phyloP scores from a whole-genome alignment of 805 yeast genomes.

The Yamadazyma sp. region DNA sequence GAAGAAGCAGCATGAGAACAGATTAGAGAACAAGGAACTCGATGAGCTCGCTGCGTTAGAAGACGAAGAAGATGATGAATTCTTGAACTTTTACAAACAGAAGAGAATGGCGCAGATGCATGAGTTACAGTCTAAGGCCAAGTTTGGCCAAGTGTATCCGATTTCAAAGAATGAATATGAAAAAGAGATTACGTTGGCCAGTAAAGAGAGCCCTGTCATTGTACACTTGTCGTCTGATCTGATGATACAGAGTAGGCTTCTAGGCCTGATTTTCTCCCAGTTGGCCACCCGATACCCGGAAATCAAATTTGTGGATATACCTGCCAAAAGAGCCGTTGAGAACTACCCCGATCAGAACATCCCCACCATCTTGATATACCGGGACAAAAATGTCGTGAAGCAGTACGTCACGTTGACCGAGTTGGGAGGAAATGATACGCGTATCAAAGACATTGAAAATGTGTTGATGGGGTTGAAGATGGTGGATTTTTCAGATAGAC shows the following conservation, averaged over 20 bases:
- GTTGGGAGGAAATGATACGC: constrained; percentile 82
- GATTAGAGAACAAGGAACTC: constrained; percentile 73
- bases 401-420: constrained; percentile 79
- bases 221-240: constrained; percentile 74
- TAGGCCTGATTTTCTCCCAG: constrained; percentile 55
- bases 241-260: constrained; percentile 69
- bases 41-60: constrained; percentile 86
- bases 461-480: constrained; percentile 68
- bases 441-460: constrained; percentile 65
- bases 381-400: constrained; percentile 71
- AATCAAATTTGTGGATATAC: constrained; percentile 87
- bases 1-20: constrained; percentile 72
- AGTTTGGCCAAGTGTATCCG: constrained; percentile 75
- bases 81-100: constrained; percentile 71
- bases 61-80: constrained; percentile 92
- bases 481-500: constrained; percentile 61
- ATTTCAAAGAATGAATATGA: constrained; percentile 87
- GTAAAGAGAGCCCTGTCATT: constrained; percentile 63
- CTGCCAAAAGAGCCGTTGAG: constrained; percentile 89
- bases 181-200: constrained; percentile 80
- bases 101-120: constrained; percentile 76
- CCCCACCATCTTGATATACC: constrained; percentile 86
- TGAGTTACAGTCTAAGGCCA: constrained; percentile 53
- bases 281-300: constrained; percentile 73
- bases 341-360: constrained; percentile 87